These are phyloP conservation scores for Hysterangium stoloniferum DNA, from an alignment of 768 basidiomycete species.

Conservation along the genomic window DNA sequence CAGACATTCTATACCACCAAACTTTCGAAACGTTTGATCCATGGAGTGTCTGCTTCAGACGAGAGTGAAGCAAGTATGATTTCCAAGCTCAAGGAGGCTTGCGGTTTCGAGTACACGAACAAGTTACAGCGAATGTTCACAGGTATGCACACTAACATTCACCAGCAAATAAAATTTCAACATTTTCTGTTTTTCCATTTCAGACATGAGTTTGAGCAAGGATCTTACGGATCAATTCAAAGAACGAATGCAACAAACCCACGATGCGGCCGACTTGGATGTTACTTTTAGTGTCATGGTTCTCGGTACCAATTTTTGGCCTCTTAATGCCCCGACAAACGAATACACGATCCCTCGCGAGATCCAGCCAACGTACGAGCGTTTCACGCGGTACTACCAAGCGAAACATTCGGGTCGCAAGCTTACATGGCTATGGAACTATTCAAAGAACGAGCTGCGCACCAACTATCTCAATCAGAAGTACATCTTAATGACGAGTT, in stretches of 20 bases:
- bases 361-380: constrained; percentile 78
- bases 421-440: constrained; percentile 98
- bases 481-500: constrained; percentile 92
- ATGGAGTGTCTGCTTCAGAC: constrained; percentile 86
- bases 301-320: constrained; percentile 95
- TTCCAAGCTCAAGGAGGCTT: constrained; percentile 92
- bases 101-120: constrained; percentile 94
- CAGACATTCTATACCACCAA: constrained; percentile 96
- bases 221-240: constrained; percentile 95
- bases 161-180: neutral
- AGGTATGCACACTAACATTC: constrained; percentile 36
- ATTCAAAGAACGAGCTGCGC: constrained; percentile 91
- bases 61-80: constrained; percentile 98
- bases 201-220: constrained; percentile 92
- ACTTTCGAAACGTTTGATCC: constrained; percentile 86
- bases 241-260: constrained; percentile 81
- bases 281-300: constrained; percentile 92
- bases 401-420: constrained; percentile 92
- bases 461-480: constrained; percentile 92
- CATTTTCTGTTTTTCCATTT: neutral
- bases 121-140: constrained; percentile 97
- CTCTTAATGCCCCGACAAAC: constrained; percentile 71
- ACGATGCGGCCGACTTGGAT: constrained; percentile 63
- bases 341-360: constrained; percentile 88
- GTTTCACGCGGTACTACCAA: constrained; percentile 90